Evolutionary conservation across 108 stramenopile species (phyloP), one percentile per base, ranked within the genome.

Genomic region (Pseudonitzschia multiseries): DNA sequence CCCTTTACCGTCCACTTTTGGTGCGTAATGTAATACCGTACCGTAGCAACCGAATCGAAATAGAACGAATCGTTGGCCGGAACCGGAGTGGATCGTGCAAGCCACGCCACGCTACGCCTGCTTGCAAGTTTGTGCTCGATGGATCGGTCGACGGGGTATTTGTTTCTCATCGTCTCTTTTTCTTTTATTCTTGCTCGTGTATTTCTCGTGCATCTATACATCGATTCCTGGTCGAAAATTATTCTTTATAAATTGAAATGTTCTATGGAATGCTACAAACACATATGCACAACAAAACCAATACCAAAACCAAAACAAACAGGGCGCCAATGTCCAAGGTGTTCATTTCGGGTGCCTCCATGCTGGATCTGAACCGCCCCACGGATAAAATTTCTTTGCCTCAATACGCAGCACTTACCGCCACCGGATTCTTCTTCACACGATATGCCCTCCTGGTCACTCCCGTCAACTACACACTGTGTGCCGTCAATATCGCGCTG

Each of bases 241-340:
- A 36, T 36, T 6, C 4, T 36, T 2, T 36, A 36, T 36, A 36
- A 36, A 5, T 5, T 36, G 4, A 36, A 5, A 5, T 6, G 6
- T 36, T 36, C 36, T 36, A 36, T 6, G 36, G 6, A 36, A 36
- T 6, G 36, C 36, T 36, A 6, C 36, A 36, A 54, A 27, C 27
- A 13, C 63, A 60, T 4, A 64, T 10, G 0, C 53, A 54, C 10
- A 54, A 54, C 53, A 54, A 54, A 21, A 53, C 20, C 2, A 53
- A 53, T 8, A 36, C 2, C 36, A 36, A 36, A 52, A 31, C 24
- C 1, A 22, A 31, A 73, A 32, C 26, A 59, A 59, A 87, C 66
- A 87, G 89, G 92, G 94, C 91, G n/a, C 94, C 94, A 21, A 95
- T 93, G 94, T 83, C 81, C 54, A 95, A 95, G 64, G 92, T 91